Conservation (phyloP, 257 asterid species). For the Solanum paucissectum region DNA sequence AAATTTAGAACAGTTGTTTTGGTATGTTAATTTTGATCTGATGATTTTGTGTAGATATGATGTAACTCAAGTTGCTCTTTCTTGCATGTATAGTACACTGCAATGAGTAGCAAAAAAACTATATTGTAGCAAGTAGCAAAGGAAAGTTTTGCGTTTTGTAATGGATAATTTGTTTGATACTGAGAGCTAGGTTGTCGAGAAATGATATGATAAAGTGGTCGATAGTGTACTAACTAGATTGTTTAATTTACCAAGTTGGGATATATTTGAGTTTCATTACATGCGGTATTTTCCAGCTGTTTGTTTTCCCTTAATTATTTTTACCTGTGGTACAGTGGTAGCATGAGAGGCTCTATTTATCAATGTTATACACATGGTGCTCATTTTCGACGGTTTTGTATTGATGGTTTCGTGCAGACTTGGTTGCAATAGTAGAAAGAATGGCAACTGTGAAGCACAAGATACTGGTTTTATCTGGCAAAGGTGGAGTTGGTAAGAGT, state of each 20-base stretch:
- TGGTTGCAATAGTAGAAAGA: constrained; percentile 66
- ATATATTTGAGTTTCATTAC: neutral
- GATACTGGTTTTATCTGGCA: constrained; percentile 77
- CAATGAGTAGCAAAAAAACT: neutral
- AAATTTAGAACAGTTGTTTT: neutral
- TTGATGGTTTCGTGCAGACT: constrained; percentile 29
- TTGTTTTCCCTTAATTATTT: neutral
- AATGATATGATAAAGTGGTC: neutral
- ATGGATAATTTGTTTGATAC: neutral
- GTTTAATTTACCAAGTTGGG: neutral
- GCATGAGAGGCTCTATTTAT: neutral
- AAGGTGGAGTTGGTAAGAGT: constrained; percentile 97
- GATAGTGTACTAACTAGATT: neutral
- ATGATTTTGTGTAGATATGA: neutral
- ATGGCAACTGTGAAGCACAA: constrained; percentile 95
- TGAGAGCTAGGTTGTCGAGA: neutral
- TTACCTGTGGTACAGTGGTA: too few relatives aligned
- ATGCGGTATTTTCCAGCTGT: neutral
- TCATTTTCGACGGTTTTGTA: neutral
- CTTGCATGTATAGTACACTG: neutral
- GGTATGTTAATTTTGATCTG: neutral
- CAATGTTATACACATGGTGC: neutral
- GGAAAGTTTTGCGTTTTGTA: neutral
- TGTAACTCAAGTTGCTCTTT: neutral
- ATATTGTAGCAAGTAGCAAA: neutral